phyloP scores from a whole-genome alignment of 1,284 basidiomycete genomes.

The Cryptococcus wingfieldii region DNA sequence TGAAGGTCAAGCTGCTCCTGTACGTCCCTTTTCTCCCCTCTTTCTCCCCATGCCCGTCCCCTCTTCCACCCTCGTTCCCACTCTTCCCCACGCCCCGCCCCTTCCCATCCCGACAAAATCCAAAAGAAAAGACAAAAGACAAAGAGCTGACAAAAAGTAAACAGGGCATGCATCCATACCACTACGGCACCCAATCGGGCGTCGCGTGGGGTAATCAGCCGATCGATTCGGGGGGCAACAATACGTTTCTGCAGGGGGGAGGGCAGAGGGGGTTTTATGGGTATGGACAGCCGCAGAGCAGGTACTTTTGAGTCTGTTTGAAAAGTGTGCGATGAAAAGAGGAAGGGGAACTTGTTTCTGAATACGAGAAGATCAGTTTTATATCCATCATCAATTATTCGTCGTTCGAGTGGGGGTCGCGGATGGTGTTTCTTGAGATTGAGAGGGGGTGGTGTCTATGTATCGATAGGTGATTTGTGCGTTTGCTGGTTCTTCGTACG shows the following conservation, averaged over 20 bases:
- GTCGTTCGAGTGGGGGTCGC: no score
- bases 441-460: no score
- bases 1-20: constrained; percentile 35
- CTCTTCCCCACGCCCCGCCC: no score
- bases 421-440: no score
- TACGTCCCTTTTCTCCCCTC: constrained; percentile 11
- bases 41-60: no score
- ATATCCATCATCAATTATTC: neutral
- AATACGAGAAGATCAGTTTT: neutral
- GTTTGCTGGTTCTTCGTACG: no score
- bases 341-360: neutral
- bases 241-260: constrained; percentile 30
- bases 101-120: no score
- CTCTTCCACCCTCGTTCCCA: no score
- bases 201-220: constrained; percentile 33
- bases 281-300: constrained; percentile 29
- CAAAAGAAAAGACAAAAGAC: neutral
- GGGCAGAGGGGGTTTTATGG: constrained; percentile 24
- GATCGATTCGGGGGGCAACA: constrained; percentile 34
- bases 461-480: no score
- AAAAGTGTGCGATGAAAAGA: constrained; percentile 5
- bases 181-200: constrained; percentile 30
- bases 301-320: constrained; percentile 12
- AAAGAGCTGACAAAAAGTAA: neutral
- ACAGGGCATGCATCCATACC: constrained; percentile 43